Evolutionary conservation across 352 stramenopile species (phyloP), one percentile per base, ranked within the genome.

Genomic region (Elongisporangium undulatum): DNA sequence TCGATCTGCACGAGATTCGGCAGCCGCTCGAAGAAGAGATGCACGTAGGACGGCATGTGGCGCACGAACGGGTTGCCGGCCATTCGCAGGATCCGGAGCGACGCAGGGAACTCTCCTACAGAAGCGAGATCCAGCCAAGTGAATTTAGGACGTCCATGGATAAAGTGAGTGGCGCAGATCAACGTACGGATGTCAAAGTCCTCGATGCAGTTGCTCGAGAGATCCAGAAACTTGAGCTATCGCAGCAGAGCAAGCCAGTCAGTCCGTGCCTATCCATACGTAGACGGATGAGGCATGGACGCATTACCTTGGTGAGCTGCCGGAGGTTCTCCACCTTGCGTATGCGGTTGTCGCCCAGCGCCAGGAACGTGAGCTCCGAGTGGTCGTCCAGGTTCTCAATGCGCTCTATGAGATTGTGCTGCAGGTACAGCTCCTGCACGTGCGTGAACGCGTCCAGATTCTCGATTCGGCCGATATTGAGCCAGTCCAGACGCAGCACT

Each of bases 381-480:
- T 90, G 79, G 26, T 83, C 62, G 4, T 91, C 83, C 38, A 93
- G 59, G 21, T 72, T 79, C 66, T 90, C 81, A 12, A 93, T 80
- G 17, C n/a, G 56, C 45, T 73, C 55, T 17, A 93, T 77, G 49
- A 83, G 48, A 61, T 93, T 93, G 58, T 89, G 81, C 68, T 93
- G 83, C 3, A 93, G 69, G 57, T 91, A 91, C 24, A 93, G 56
- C 59, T 91, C 81, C 49, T 87, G 68, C 29, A 93, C 63, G 51
- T 91, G 80, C 26, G 75, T 86, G 53, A 90, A 90, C 51, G 72
- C 81, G 24, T 93, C 80, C 4, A 93, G 54, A 50, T 93, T 91
- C 55, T 93, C 83, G 39, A 93, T 89, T 53, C 73, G 69, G 26
- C 74, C 69, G 23, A 93, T 75, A 56, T 77, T 79, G 29, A 89